Percentiles rank a stretch among this genome's conserved stretches.
Evolutionary conservation across 1,139 yeast species (phyloP).

Genomic region (Yamadazyma epiphylla): DNA sequence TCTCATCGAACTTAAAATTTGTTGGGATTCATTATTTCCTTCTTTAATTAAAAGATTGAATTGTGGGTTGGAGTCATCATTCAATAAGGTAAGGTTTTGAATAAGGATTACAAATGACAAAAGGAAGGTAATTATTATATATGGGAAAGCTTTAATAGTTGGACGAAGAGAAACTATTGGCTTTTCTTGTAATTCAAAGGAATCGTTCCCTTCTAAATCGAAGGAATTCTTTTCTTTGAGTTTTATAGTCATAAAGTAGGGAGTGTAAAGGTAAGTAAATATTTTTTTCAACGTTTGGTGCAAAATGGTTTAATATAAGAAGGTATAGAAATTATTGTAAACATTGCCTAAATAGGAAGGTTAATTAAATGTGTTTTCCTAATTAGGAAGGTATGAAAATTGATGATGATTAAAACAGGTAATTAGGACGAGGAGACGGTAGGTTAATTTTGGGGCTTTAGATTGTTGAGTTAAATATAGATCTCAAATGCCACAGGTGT

Average conservation of each 20-base stretch:
- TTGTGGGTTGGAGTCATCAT: conserved; percentile 9
- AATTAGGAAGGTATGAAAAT: too few relatives aligned
- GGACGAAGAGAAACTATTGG: background rate
- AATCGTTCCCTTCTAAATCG: background rate
- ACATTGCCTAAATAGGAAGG: background rate
- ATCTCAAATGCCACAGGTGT: too few relatives aligned
- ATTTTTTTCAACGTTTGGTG: too few relatives aligned
- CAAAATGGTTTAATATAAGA: too few relatives aligned
- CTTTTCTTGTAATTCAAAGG: too few relatives aligned
- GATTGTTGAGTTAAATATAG: too few relatives aligned
- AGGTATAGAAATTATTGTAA: background rate
- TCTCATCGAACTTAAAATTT: conserved; percentile 20
- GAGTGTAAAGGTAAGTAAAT: too few relatives aligned
- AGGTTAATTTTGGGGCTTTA: too few relatives aligned
- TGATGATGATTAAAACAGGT: too few relatives aligned
- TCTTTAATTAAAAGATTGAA: conserved; percentile 7
- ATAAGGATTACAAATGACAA: conserved; percentile 9
- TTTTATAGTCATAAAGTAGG: background rate
- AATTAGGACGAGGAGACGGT: too few relatives aligned
- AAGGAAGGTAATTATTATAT: conserved; percentile 5
- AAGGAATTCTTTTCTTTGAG: background rate
- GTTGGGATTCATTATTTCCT: conserved; percentile 11
- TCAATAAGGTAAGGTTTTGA: conserved; percentile 8
- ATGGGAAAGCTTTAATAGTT: background rate
- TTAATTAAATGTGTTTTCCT: too few relatives aligned